These are phyloP conservation scores for Suhomyces sp. DNA, from an alignment of 805 yeast genomes.

Conservation along the genomic window DNA sequence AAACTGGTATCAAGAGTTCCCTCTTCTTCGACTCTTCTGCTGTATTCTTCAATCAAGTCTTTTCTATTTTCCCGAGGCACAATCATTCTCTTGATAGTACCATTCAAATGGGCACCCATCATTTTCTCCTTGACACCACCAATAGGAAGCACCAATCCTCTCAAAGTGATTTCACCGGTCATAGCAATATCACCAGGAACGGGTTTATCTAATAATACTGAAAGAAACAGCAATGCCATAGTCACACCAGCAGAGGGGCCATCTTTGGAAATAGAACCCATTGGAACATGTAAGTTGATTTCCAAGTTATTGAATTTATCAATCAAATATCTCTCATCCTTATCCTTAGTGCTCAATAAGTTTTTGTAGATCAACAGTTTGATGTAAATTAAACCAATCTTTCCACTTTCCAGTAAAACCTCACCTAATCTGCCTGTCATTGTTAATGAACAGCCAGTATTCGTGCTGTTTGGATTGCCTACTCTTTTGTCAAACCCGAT, in stretches of 20 bases:
- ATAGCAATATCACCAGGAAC: slow-evolving; percentile 58
- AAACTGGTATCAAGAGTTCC: slow-evolving; percentile 16
- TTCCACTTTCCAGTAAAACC: slow-evolving; percentile 76
- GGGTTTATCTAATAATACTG: slow-evolving; percentile 42
- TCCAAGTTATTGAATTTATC: slow-evolving; percentile 52
- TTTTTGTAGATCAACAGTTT: slow-evolving; percentile 48
- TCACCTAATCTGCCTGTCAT: slow-evolving; percentile 84
- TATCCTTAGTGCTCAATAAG: slow-evolving; percentile 28
- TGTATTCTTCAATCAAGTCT: slow-evolving; percentile 62
- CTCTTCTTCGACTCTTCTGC: slow-evolving; percentile 32
- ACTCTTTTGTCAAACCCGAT: slow-evolving; percentile 54
- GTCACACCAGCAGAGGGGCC: slow-evolving; percentile 53
- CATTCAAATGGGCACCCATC: slow-evolving; percentile 72
- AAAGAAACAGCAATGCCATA: slow-evolving; percentile 46
- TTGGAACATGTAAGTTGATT: slow-evolving; percentile 51
- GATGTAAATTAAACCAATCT: slow-evolving; percentile 73
- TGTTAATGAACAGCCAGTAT: slow-evolving; percentile 38
- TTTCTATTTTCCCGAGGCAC: slow-evolving; percentile 69
- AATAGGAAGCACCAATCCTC: slow-evolving; percentile 76
- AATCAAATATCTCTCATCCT: slow-evolving; percentile 29
- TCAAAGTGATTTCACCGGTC: slow-evolving; percentile 83
- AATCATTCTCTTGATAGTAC: slow-evolving; percentile 54
- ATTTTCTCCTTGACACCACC: slow-evolving; percentile 80
- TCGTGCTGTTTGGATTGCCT: slow-evolving; percentile 20
- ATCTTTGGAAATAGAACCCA: slow-evolving; percentile 47